Conservation (phyloP, 2,329 filamentous ascomycete genomes). For the Fusarium neocosmosporiellum region DNA sequence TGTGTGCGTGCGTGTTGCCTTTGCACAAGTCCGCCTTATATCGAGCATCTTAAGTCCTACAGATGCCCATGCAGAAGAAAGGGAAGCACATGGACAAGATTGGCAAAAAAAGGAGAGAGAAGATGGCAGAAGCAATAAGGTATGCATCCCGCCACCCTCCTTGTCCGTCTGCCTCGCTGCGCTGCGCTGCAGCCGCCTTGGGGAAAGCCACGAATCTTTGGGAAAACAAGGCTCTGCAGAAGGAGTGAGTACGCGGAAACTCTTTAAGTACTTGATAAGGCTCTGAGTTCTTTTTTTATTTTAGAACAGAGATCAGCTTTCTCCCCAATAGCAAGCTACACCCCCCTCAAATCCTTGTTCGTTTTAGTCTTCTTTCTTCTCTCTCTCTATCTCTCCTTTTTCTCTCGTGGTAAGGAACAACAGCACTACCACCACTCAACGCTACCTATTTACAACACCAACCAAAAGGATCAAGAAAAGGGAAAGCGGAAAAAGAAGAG, state of each 20-base stretch:
- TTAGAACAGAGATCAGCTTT: not conserved
- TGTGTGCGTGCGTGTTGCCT: not conserved
- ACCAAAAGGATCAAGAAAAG: not conserved
- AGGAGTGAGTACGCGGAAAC: not conserved
- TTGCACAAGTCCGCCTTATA: slow-evolving; percentile 33
- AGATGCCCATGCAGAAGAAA: not conserved
- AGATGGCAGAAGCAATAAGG: not conserved
- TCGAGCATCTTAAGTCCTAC: not conserved
- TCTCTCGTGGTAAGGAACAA: slow-evolving; percentile 23
- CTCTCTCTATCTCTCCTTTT: slow-evolving; percentile 5
- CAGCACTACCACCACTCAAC: slow-evolving; percentile 27
- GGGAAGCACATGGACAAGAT: not conserved
- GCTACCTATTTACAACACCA: not conserved
- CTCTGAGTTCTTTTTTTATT: slow-evolving; percentile 6
- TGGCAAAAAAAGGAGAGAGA: not conserved
- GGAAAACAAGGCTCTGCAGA: slow-evolving; percentile 32
- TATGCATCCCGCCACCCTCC: not conserved
- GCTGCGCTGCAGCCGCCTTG: slow-evolving; percentile 17
- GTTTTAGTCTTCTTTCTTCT: not conserved
- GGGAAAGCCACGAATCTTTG: not conserved
- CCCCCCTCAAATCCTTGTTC: not conserved
- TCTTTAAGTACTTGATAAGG: slow-evolving; percentile 27
- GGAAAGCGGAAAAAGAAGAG: not conserved
- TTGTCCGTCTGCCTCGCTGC: slow-evolving; percentile 19
- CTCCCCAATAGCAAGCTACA: not conserved